Base-by-base conservation (phyloP, 768 basidiomycete species). In the Cystofilobasidium ferigula region DNA sequence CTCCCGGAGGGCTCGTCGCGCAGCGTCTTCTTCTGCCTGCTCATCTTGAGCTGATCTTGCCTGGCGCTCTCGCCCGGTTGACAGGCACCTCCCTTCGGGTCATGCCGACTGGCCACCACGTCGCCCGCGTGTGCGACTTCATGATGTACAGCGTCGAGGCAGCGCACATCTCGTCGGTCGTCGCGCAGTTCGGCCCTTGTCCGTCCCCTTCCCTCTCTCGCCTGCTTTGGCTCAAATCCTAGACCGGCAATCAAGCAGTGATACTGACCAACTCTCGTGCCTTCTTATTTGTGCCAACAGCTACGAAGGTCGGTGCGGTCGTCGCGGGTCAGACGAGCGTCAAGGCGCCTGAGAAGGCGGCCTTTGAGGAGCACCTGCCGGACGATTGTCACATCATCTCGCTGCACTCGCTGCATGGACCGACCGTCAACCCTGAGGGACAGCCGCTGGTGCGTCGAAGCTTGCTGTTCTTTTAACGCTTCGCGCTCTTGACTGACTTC, bases 321-420 rank as follows among this genome's bases (percentile, higher is more conserved):
- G 93, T 99, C 32, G 84, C 90, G 0, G 95, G 94, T 0, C 94
- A 99, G 75, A 99, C 94, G 0, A 93, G 89, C 0, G 93, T 97
- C 51, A 99, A 99, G 74, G 88, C 91, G 0, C 95, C 95, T 0
- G 95, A 99, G 74, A 85, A 82, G 69, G 81, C 76, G 1, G 93
- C 95, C 0, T 98, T 95, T 72, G 95, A 99, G 70, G 82, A 83
- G 38, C 80, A 88, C 71, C 84, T 98, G 2, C 95, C 95, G 0
- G 70, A 76, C 2, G 95, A 99, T 72, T 85, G 88, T 16, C 81
- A 86, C 71, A 92, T 99, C 71, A 82, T 97, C 54, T 95, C 92
- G 0, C 83, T 90, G 63, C 95, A 99, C 77, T 95, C 92, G 24
- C 77, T 99, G 26, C 95, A 99, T 74, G 94, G 93, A 0, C 94